A percentile compares a stretch with the other conserved stretches of the same genome.
These are phyloP conservation scores for Phialophora tarda DNA, from an alignment of 2,329 filamentous ascomycete genomes.

Conservation along the genomic window DNA sequence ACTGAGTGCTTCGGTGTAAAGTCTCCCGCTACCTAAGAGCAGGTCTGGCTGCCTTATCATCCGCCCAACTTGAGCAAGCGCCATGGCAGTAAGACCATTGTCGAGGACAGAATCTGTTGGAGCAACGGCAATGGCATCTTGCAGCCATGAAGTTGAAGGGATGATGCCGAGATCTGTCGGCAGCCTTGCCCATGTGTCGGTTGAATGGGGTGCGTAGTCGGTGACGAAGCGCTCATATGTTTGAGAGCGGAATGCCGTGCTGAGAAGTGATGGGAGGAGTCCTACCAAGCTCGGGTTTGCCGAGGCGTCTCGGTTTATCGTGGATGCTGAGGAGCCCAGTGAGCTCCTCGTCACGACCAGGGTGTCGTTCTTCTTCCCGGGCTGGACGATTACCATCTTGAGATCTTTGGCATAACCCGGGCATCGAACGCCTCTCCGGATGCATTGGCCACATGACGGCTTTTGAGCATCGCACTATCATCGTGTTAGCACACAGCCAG, in stretches of 20 bases:
- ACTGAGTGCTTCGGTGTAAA: slow-evolving; percentile 20
- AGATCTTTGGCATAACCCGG: slow-evolving; percentile 20
- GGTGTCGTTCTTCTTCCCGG: slow-evolving; percentile 1
- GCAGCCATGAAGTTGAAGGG: slow-evolving; percentile 23
- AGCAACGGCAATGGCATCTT: slow-evolving; percentile 3
- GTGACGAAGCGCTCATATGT: slow-evolving; percentile 14
- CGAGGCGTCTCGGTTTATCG: not conserved
- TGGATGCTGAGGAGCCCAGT: not conserved
- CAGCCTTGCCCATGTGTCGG: slow-evolving; percentile 8
- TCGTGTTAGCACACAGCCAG: slow-evolving; percentile 2
- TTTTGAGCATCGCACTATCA: slow-evolving; percentile 28
- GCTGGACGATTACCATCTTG: slow-evolving; percentile 24
- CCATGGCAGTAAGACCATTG: slow-evolving; percentile 19
- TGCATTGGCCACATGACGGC: slow-evolving; percentile 28
- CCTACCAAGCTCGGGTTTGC: not conserved
- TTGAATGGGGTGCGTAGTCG: slow-evolving; percentile 17
- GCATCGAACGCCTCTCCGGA: slow-evolving; percentile 22
- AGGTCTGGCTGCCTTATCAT: not conserved
- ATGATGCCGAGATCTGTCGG: slow-evolving; percentile 1
- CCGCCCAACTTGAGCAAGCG: slow-evolving; percentile 20
- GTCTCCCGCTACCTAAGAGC: not conserved
- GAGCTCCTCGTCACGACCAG: not conserved
- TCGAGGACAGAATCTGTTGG: slow-evolving; percentile 14
- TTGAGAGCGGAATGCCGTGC: slow-evolving; percentile 16
- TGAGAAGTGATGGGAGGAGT: slow-evolving; percentile 15